These are phyloP conservation scores for Tricholoma hemisulphureum DNA, from an alignment of 768 basidiomycete species.

Conservation along the genomic window DNA sequence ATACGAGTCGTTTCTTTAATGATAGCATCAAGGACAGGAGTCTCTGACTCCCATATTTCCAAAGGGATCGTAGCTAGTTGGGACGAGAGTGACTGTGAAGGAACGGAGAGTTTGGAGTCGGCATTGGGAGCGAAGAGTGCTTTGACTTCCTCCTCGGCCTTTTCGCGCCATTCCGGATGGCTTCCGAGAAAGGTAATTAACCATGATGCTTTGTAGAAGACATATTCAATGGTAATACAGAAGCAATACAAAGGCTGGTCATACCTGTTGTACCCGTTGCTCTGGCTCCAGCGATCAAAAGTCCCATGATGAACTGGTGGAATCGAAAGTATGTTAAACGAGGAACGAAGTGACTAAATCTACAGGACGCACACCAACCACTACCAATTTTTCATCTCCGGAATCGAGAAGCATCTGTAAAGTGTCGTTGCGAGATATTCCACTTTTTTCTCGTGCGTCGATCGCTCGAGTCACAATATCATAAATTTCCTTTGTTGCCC, in stretches of 20 bases:
- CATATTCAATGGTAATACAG: neutral
- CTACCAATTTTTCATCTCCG: conserved; percentile 63
- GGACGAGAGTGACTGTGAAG: conserved; percentile 36
- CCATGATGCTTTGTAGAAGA: conserved; percentile 56
- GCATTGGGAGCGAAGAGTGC: conserved; percentile 47
- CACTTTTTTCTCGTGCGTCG: conserved; percentile 54
- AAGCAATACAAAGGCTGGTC: conserved; percentile 1
- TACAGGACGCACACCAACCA: conserved; percentile 61
- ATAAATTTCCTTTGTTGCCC: conserved; percentile 75
- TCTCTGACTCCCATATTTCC: conserved; percentile 66
- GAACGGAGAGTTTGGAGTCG: conserved; percentile 19
- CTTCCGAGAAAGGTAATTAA: conserved; percentile 69
- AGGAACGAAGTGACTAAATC: conserved; percentile 1
- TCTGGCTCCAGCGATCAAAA: conserved; percentile 77
- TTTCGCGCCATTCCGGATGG: conserved; percentile 61
- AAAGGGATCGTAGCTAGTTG: conserved; percentile 61
- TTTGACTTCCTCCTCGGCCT: conserved; percentile 61
- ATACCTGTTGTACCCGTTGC: conserved; percentile 73
- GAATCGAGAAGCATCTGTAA: conserved; percentile 73
- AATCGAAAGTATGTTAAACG: conserved; percentile 2
- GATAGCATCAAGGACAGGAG: conserved; percentile 68
- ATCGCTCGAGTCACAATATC: conserved; percentile 62
- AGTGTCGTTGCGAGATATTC: conserved; percentile 59
- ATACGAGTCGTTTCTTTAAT: conserved; percentile 76
- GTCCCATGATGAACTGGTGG: conserved; percentile 74